Evolutionary conservation across 306 rosid genomes (phyloP).

Genomic region (Quercus agrifolia): DNA sequence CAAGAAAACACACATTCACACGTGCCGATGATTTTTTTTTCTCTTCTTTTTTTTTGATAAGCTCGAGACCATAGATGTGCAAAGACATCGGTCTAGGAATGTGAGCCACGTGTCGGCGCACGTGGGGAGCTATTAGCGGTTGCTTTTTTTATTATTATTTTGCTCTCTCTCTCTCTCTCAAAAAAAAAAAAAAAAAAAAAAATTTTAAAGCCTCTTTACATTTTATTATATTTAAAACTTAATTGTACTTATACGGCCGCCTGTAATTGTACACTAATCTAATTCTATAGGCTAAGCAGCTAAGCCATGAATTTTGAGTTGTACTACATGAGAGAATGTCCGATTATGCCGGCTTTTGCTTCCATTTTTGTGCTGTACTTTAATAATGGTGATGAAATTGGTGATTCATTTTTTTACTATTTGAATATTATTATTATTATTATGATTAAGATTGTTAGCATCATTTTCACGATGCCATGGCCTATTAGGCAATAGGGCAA

Average conservation of each 20-base stretch:
- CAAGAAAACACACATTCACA: slow-evolving; percentile 6
- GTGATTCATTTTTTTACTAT: slow-evolving; percentile 23
- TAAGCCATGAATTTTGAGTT: not conserved
- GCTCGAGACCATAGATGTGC: slow-evolving; percentile 26
- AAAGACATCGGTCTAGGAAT: slow-evolving; percentile 19
- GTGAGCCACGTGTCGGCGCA: slow-evolving; percentile 59
- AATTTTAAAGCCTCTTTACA: not conserved
- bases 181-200: not conserved
- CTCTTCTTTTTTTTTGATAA: not conserved
- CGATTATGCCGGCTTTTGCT: slow-evolving; percentile 49
- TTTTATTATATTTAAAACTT: not conserved
- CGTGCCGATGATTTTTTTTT: slow-evolving; percentile 15
- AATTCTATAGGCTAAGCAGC: not conserved
- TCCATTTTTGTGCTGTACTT: slow-evolving; percentile 18
- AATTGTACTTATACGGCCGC: not conserved
- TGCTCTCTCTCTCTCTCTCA: too few species aligned
- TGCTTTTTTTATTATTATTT: not conserved
- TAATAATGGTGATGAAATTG: slow-evolving; percentile 17
- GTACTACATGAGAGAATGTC: slow-evolving; percentile 40
- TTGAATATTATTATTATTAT: not conserved
- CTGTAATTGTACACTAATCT: not conserved
- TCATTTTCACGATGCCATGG: not conserved
- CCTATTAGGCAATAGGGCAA: not conserved
- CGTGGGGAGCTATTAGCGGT: slow-evolving; percentile 27
- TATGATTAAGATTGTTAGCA: not conserved